A percentile compares a stretch with the other conserved stretches of the same genome.
These are phyloP conservation scores for Tephrocybe sp. DNA, from an alignment of 768 basidiomycete genomes.

Conservation along the genomic window DNA sequence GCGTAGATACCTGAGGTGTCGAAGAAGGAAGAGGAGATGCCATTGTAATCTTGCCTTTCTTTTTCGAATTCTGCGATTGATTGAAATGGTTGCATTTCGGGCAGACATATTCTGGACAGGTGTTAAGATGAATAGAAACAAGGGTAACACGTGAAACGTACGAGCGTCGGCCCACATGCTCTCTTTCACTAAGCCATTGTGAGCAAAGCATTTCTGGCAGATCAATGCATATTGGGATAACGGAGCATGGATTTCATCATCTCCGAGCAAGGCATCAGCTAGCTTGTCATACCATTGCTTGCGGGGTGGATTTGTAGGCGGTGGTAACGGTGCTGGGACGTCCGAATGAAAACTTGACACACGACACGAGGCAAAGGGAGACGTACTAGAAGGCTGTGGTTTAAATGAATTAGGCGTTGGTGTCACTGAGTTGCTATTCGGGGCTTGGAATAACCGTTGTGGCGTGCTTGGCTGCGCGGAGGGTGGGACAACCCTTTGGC, in stretches of 20 bases:
- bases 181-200: constrained; percentile 87
- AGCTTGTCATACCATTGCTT: constrained; percentile 87
- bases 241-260: constrained; percentile 53
- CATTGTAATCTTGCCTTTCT: constrained; percentile 20
- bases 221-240: constrained; percentile 77
- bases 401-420: constrained; percentile 8
- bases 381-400: constrained; percentile 9
- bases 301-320: constrained; percentile 47
- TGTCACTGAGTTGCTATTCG: constrained; percentile 12
- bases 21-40: constrained; percentile 17
- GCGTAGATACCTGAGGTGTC: constrained; percentile 1
- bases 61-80: constrained; percentile 39
- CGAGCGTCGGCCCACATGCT: constrained; percentile 78
- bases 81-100: constrained; percentile 88
- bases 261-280: constrained; percentile 83
- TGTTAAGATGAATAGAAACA: neutral
- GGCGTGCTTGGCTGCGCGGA: constrained; percentile 20
- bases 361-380: neutral
- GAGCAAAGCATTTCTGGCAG: constrained; percentile 82
- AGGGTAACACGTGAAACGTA: constrained; percentile 37
- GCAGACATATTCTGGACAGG: constrained; percentile 71
- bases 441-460: constrained; percentile 26
- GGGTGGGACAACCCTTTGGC: constrained; percentile 33
- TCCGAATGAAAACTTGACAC: neutral
- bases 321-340: constrained; percentile 21